These are phyloP conservation scores for Microascus cirrosus DNA, from an alignment of 2,329 filamentous ascomycete species.

Conservation along the genomic window DNA sequence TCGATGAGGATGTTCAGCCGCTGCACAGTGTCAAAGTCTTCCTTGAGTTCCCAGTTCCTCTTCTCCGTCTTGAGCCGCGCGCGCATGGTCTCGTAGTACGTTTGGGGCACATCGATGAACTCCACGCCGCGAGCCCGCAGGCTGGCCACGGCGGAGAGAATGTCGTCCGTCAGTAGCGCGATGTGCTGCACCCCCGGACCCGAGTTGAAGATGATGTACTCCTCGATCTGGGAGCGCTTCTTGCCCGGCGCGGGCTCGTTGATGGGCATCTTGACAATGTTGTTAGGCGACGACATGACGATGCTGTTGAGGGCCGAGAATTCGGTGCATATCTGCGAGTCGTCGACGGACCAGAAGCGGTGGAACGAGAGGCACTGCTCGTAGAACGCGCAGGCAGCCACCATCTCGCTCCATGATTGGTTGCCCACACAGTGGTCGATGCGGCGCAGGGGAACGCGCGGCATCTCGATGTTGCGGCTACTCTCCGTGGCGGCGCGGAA, in stretches of 20 bases:
- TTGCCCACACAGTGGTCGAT: conserved; percentile 98
- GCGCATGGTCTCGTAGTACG: conserved; percentile 74
- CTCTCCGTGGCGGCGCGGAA: conserved; percentile 47
- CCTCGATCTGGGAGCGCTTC: conserved; percentile 89
- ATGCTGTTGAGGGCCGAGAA: conserved; percentile 81
- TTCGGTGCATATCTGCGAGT: conserved; percentile 84
- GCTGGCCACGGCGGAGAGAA: conserved; percentile 64
- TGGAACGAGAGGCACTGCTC: conserved; percentile 86
- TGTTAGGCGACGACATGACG: conserved; percentile 80
- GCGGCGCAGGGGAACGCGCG: conserved; percentile 54
- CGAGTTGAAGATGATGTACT: conserved; percentile 82
- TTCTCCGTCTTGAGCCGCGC: conserved; percentile 56
- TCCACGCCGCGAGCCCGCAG: conserved; percentile 81
- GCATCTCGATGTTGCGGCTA: conserved; percentile 34
- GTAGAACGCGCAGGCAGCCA: conserved; percentile 58
- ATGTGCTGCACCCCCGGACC: conserved; percentile 91
- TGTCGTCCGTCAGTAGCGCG: conserved; percentile 71
- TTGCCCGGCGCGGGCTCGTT: conserved; percentile 89
- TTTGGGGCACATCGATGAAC: conserved; percentile 81
- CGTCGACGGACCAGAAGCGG: conserved; percentile 95
- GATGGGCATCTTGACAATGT: conserved; percentile 94
- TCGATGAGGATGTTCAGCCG: conserved; percentile 82
- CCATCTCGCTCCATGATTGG: conserved; percentile 89
- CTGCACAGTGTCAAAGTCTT: conserved; percentile 70
- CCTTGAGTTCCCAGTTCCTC: conserved; percentile 53